A percentile compares a stretch with the other conserved stretches of the same genome.
Conservation (phyloP, 2,329 filamentous ascomycete genomes). For the Cladophialophora psammophila region DNA sequence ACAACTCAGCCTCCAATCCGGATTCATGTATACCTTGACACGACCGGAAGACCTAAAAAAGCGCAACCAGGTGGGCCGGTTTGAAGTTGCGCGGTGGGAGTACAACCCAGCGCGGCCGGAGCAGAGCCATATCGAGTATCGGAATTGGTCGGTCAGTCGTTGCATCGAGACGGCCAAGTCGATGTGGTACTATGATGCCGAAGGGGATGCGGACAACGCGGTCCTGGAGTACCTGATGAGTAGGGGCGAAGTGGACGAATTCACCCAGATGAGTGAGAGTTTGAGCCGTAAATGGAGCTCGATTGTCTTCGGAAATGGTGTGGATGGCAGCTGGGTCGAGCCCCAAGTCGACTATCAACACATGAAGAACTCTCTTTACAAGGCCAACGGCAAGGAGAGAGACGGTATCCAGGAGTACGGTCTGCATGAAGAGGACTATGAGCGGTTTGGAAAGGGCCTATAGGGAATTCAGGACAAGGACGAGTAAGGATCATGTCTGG, state of each 20-base stretch:
- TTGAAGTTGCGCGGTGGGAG: slow-evolving; percentile 21
- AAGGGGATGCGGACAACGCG: slow-evolving; percentile 33
- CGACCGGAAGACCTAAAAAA: slow-evolving; percentile 12
- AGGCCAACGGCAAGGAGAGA: slow-evolving; percentile 1
- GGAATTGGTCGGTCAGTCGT: slow-evolving; percentile 6
- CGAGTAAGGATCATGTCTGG: no score
- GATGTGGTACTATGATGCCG: slow-evolving; percentile 35
- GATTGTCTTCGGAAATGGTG: slow-evolving; percentile 6
- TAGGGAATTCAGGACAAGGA: background rate
- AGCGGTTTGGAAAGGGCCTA: slow-evolving; percentile 18
- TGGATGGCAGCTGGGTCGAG: slow-evolving; percentile 17
- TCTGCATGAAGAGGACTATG: slow-evolving; percentile 17
- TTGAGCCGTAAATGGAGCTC: slow-evolving; percentile 24
- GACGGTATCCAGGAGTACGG: slow-evolving; percentile 19
- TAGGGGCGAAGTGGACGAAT: slow-evolving; percentile 22
- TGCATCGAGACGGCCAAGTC: slow-evolving; percentile 16
- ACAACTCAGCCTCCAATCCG: slow-evolving; percentile 42
- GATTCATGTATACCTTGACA: slow-evolving; percentile 13
- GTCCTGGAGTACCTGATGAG: slow-evolving; percentile 30
- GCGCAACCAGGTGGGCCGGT: slow-evolving; percentile 8
- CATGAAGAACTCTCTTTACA: slow-evolving; percentile 20
- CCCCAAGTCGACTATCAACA: slow-evolving; percentile 11
- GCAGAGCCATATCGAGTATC: slow-evolving; percentile 14
- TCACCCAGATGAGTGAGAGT: slow-evolving; percentile 20
- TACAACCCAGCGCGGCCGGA: slow-evolving; percentile 16